phyloP scores from a whole-genome alignment of 2,329 filamentous ascomycete genomes.

The Helminthosporium solani region DNA sequence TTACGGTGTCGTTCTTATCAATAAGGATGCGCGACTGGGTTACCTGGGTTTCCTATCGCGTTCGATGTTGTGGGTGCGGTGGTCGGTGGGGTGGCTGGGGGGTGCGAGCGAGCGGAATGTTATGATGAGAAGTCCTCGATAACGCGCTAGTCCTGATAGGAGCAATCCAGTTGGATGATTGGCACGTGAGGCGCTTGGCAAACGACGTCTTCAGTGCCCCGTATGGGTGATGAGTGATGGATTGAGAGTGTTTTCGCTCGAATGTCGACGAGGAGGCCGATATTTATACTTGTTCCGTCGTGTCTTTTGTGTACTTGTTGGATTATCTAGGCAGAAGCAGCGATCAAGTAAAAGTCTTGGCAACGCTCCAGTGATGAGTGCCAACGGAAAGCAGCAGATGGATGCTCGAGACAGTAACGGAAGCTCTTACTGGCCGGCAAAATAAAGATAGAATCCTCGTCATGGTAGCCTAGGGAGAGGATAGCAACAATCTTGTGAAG shows the following conservation, averaged over 20 bases:
- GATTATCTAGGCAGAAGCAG: background rate
- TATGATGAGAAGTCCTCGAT: conserved; percentile 20
- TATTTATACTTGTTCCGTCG: background rate
- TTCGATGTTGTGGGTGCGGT: conserved; percentile 34
- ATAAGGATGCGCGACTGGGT: conserved; percentile 36
- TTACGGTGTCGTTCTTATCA: conserved; percentile 25
- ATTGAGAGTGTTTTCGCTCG: background rate
- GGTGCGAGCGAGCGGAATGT: conserved; percentile 31
- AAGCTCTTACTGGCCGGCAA: too few relatives aligned
- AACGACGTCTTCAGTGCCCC: conserved; percentile 18
- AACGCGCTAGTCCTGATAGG: conserved; percentile 31
- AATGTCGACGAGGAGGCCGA: background rate
- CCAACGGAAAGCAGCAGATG: background rate
- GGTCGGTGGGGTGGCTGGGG: conserved; percentile 37
- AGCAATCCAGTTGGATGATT: conserved; percentile 14
- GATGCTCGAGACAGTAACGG: background rate
- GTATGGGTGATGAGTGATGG: background rate
- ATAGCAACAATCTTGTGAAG: too few relatives aligned
- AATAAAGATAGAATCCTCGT: too few relatives aligned
- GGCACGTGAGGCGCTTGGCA: conserved; percentile 17
- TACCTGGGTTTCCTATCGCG: conserved; percentile 21
- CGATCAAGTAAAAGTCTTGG: background rate
- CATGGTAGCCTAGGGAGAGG: too few relatives aligned
- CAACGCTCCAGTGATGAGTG: background rate
- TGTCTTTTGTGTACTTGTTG: background rate